These are phyloP conservation scores for Dryas drummondii DNA, from an alignment of 306 rosid species.

Conservation along the genomic window DNA sequence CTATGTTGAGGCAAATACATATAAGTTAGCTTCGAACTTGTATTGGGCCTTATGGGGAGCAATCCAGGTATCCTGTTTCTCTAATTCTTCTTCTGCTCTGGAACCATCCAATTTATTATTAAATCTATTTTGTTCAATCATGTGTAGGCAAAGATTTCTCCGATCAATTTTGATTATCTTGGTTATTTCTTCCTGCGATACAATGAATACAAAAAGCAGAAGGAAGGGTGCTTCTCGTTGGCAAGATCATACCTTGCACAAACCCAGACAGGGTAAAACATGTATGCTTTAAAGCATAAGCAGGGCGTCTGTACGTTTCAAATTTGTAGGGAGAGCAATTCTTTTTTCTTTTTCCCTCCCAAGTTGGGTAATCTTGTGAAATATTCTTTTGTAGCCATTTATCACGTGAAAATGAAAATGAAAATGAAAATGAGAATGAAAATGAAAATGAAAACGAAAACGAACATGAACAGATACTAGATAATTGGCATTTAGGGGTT, in stretches of 20 bases:
- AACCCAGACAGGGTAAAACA: slow-evolving; percentile 25
- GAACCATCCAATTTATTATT: background rate
- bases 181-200: slow-evolving; percentile 79
- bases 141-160: slow-evolving; percentile 73
- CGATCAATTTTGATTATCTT: slow-evolving; percentile 74
- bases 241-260: slow-evolving; percentile 54
- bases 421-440: slow-evolving; percentile 7
- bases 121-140: slow-evolving; percentile 9
- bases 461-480: slow-evolving; percentile 22
- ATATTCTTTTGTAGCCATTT: slow-evolving; percentile 33
- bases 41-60: slow-evolving; percentile 96
- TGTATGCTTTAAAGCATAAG: background rate
- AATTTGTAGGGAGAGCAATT: slow-evolving; percentile 5
- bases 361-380: slow-evolving; percentile 26
- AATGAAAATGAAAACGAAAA: slow-evolving; percentile 1
- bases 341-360: slow-evolving; percentile 24
- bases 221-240: slow-evolving; percentile 41
- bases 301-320: slow-evolving; percentile 13
- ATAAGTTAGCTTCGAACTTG: slow-evolving; percentile 68
- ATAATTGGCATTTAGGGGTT: slow-evolving; percentile 17
- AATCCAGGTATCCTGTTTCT: slow-evolving; percentile 67
- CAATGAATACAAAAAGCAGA: slow-evolving; percentile 67
- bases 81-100: slow-evolving; percentile 12
- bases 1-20: slow-evolving; percentile 75
- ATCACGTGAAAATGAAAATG: slow-evolving; percentile 4